Conservation (phyloP, 305 asterid species). For the Stenogyne calaminthoides region DNA sequence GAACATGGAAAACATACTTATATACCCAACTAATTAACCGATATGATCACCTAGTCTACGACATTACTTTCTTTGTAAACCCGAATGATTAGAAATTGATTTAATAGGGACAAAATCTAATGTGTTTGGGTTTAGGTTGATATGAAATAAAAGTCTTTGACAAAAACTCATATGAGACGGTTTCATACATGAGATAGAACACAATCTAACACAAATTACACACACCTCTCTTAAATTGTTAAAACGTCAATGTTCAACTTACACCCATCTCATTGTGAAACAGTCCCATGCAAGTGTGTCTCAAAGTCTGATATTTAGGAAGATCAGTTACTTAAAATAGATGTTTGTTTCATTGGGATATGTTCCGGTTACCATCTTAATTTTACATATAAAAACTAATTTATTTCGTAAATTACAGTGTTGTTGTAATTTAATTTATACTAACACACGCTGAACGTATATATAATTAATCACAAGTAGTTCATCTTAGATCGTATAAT, state of each 20-base stretch:
- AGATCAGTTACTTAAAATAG: not conserved
- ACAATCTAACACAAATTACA: no score
- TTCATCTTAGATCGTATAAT: no score
- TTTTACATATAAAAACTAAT: not conserved
- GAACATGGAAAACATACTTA: not conserved
- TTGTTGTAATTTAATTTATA: no score
- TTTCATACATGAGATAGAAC: no score
- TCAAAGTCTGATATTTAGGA: not conserved
- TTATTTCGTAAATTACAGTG: not conserved
- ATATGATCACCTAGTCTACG: not conserved
- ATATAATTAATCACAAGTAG: no score
- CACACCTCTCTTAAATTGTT: no score
- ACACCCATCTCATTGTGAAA: no score
- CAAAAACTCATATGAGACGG: no score
- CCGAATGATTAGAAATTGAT: not conserved
- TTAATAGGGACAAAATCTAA: not conserved
- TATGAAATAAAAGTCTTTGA: not conserved
- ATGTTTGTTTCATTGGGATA: not conserved
- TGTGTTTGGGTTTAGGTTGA: not conserved
- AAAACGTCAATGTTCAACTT: no score
- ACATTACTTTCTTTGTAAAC: not conserved
- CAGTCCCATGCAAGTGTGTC: no score
- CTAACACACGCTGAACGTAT: no score
- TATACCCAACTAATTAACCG: not conserved
- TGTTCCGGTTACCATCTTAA: not conserved